Evolutionary conservation across 108 stramenopile species (phyloP).

Genomic region (Stephanodiscus minutulus): DNA sequence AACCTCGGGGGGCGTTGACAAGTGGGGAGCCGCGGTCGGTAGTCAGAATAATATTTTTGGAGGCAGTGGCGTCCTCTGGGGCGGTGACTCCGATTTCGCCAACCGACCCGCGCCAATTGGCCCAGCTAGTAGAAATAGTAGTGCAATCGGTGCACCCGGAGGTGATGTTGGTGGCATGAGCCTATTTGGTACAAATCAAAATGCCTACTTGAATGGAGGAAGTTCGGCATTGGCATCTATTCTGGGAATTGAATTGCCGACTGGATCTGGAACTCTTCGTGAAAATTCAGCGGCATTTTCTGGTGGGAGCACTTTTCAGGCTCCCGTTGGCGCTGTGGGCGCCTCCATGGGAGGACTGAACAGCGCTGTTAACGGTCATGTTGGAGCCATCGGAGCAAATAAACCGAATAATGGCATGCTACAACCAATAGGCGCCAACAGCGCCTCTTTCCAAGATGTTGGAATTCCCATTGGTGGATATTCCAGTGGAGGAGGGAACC

Average conservation of each 20-base stretch:
- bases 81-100: conserved; percentile 17
- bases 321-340: conserved; percentile 22
- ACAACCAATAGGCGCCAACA: conserved; percentile 44
- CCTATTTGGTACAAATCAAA: conserved; percentile 36
- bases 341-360: not conserved
- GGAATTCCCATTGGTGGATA: conserved; percentile 67
- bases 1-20: conserved; percentile 28
- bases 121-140: conserved; percentile 26
- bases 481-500: conserved; percentile 44
- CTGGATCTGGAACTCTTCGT: conserved; percentile 77
- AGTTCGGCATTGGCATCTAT: conserved; percentile 86
- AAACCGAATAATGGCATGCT: conserved; percentile 54
- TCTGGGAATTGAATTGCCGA: conserved; percentile 81
- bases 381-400: conserved; percentile 56
- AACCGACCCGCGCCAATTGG: conserved; percentile 43
- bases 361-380: not conserved
- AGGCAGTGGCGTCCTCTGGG: conserved; percentile 39
- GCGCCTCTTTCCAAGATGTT: conserved; percentile 53
- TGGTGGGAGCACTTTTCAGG: conserved; percentile 13
- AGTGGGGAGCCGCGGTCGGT: conserved; percentile 52
- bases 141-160: conserved; percentile 15
- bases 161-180: conserved; percentile 44
- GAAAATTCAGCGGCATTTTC: conserved; percentile 40
- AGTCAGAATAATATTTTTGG: conserved; percentile 46
- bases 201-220: conserved; percentile 44